Evolutionary conservation across 2,329 filamentous ascomycete genomes (phyloP), one percentile per base, ranked within the genome.

Genomic region (Pseudogymnoascus verrucosus): DNA sequence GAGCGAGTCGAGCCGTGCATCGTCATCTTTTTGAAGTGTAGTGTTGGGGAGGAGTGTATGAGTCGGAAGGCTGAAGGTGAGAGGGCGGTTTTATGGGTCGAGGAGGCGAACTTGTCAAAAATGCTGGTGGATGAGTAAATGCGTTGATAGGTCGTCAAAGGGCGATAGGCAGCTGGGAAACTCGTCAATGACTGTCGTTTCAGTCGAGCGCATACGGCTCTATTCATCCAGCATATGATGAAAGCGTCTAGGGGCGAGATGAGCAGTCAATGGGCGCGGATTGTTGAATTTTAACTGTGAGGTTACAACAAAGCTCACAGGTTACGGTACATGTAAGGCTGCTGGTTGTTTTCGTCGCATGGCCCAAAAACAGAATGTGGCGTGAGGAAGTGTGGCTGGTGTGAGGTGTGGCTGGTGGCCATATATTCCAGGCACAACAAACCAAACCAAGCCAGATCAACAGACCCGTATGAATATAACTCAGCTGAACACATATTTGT

Each of bases 171-270:
- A 26, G 47, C 26, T 28, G 47, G 47, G 65, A 70, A 70, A 70
- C 68, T 69, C 67, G 69, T 70, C 67, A 69, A 69, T 66, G 71
- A 73, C 68, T 70, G 68, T 65, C 68, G 67, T 70, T 69, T 70
- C 69, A 68, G 65, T 66, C 68, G 67, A 65, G 67, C 66, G 67
- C 51, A 62, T 60, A 69, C 63, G 61, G 67, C 68, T 69, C 68
- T 73, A 69, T 65, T 70, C 71, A 74, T 74, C 62, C 71, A 73
- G 69, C 68, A 68, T 63, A 31, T 57, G 26, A 57, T 57, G 26
- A 26, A 57, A 57, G 47, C 47, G n/a, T 10, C 47, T 5, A 57
- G 47, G 26, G n/a, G 47, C 26, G 26, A 23, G 23, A 19, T 57
- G 26, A 57, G 47, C 26, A 57, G 47, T 57, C 47, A 57, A 57